Evolutionary conservation across 805 yeast genomes (phyloP).

Genomic region (Spathaspora girioi): DNA sequence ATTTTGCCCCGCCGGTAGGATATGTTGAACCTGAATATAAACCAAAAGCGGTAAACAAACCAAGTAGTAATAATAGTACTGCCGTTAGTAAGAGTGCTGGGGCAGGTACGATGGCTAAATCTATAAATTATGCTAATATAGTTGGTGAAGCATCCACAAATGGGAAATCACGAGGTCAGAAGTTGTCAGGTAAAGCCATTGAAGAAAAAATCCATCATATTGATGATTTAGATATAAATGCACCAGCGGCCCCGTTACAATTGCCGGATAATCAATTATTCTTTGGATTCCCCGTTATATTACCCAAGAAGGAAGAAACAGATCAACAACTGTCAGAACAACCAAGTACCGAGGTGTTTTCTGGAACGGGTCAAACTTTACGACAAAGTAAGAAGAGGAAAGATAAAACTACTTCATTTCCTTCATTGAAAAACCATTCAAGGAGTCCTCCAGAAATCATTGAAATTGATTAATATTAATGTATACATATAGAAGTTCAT

Average conservation of each 20-base stretch:
- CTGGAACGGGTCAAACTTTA: conserved; percentile 73
- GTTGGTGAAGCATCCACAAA: conserved; percentile 39
- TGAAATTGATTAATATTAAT: conserved; percentile 57
- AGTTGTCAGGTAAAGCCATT: conserved; percentile 59
- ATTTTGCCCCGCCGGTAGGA: conserved; percentile 98
- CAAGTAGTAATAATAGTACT: conserved; percentile 28
- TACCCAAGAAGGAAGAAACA: conserved; percentile 33
- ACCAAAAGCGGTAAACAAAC: conserved; percentile 34
- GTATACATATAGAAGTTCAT: conserved; percentile 6
- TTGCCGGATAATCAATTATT: conserved; percentile 85
- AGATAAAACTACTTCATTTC: conserved; percentile 46
- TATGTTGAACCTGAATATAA: conserved; percentile 84
- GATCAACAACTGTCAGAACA: conserved; percentile 18
- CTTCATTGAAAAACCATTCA: conserved; percentile 58
- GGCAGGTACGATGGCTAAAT: conserved; percentile 73
- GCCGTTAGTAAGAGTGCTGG: conserved; percentile 33
- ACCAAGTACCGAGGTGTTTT: conserved; percentile 24
- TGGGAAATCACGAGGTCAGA: conserved; percentile 60
- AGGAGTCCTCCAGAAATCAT: conserved; percentile 70
- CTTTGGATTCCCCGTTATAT: conserved; percentile 83
- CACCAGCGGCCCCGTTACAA: conserved; percentile 66
- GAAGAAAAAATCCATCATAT: conserved; percentile 25
- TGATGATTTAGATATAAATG: conserved; percentile 48
- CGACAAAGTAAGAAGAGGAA: conserved; percentile 71
- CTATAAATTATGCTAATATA: conserved; percentile 61